Base-by-base conservation (phyloP, 1,139 yeast genomes). In the Taphrina confusa region DNA sequence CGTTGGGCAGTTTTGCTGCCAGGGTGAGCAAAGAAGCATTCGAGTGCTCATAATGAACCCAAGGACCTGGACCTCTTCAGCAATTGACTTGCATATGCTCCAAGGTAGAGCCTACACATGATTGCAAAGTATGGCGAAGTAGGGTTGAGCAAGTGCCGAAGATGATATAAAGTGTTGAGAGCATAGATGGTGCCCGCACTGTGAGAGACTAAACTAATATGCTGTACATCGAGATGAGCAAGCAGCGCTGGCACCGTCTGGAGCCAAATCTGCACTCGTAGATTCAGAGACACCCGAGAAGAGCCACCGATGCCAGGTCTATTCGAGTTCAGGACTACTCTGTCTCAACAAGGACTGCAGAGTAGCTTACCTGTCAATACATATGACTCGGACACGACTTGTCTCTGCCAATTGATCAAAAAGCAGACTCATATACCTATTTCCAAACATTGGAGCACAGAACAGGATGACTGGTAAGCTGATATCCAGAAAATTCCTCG, bases 21-120 rank as follows among this genome's bases (percentile, higher is more conserved):
- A 37, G 18, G 23, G 18, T 37, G 25, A 37, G 42, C 42, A 37
- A 18, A 4, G 42, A 37, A 6, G 20, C 42, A 1, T 25, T 25
- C 18, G 42, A 37, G n/a, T 37, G 42, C 25, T 37, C 42, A 37
- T 16, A 37, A n/a, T 37, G 42, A 2, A 37, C 42, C 42, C 42
- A 37, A 1, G 42, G 42, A 37, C 42, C 42, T 37, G 23, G 1
- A 6, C 25, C 23, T 6, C 8, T 37, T 37, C 18, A 25, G 9
- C 20, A 18, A n/a, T 8, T 4, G 39, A n/a, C 14, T 34, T n/a
- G n/a, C n/a, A 9, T 12, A 20, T 2, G 20, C 2, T 9, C 39
- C 6, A 4, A 34, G 1, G 6, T n/a, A 20, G 14, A 34, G 2
- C 16, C 6, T 34, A 37, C 42, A 37, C 42, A 37, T 18, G 42